Conservation (phyloP, 441 rosid species). For the Iberis amara region DNA sequence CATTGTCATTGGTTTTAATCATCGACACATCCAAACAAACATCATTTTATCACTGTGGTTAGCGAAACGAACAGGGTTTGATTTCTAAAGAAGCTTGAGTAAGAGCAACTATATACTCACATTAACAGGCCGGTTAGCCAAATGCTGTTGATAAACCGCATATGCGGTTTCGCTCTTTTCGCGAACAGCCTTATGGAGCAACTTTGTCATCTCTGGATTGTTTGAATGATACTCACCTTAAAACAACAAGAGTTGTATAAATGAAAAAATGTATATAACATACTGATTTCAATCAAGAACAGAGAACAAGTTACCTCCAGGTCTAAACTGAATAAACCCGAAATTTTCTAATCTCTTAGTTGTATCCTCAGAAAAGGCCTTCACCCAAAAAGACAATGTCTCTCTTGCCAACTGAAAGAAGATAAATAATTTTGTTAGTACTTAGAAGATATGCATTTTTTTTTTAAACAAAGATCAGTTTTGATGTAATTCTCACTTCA, state of each 20-base stretch:
- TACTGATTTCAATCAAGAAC: neutral
- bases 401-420: slow-evolving; percentile 86
- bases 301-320: slow-evolving; percentile 64
- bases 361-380: slow-evolving; percentile 97
- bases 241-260: slow-evolving; percentile 11
- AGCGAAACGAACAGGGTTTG: too few relatives aligned
- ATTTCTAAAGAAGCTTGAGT: neutral
- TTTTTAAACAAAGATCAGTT: neutral
- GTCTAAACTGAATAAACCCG: slow-evolving; percentile 90
- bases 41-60: too few relatives aligned
- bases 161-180: slow-evolving; percentile 91
- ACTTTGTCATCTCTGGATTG: slow-evolving; percentile 97
- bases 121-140: slow-evolving; percentile 92
- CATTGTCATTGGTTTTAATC: too few relatives aligned
- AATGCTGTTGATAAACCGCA: slow-evolving; percentile 93
- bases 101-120: slow-evolving; percentile 37
- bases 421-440: neutral
- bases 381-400: slow-evolving; percentile 95
- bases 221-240: slow-evolving; percentile 97
- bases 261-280: neutral
- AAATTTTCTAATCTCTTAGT: slow-evolving; percentile 96
- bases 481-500: slow-evolving; percentile 52
- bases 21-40: too few relatives aligned
- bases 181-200: slow-evolving; percentile 98
- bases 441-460: neutral